A percentile compares a stretch with the other conserved stretches of the same genome.
phyloP scores from a whole-genome alignment of 345 rosid species.

The Crucihimalaya himalaica region DNA sequence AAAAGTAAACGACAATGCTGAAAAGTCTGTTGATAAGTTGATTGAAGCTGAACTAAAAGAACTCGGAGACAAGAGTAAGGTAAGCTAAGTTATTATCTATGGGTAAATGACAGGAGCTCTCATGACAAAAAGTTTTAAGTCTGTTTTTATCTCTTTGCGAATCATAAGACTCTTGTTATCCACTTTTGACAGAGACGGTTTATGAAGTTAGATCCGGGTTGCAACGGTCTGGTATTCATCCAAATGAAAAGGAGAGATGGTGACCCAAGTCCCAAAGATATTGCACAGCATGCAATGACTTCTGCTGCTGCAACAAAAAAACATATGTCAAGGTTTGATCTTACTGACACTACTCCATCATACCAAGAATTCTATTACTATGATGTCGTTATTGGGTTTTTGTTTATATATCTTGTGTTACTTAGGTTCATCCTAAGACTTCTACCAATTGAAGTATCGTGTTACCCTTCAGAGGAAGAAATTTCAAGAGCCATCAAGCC shows the following conservation, averaged over 20 bases:
- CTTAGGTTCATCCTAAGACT: constrained; percentile 85
- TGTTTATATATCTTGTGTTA: not conserved
- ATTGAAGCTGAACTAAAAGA: constrained; percentile 92
- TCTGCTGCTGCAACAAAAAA: constrained; percentile 81
- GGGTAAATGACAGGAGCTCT: constrained; percentile 11
- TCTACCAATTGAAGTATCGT: constrained; percentile 82
- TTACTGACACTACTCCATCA: constrained; percentile 11
- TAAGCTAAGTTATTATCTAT: constrained; percentile 12
- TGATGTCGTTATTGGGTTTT: not conserved
- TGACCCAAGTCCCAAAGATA: constrained; percentile 83
- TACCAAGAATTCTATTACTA: not conserved
- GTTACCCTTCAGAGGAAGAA: constrained; percentile 97
- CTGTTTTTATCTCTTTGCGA: not conserved
- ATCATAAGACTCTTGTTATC: not conserved
- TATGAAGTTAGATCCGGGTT: constrained; percentile 82
- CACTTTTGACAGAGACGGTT: constrained; percentile 64
- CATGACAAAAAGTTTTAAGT: not conserved
- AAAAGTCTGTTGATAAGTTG: constrained; percentile 83
- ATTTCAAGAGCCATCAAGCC: constrained; percentile 79
- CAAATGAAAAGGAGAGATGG: constrained; percentile 91
- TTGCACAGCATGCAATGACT: constrained; percentile 84
- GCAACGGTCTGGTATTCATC: constrained; percentile 83
- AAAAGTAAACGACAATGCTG: constrained; percentile 42
- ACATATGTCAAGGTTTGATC: constrained; percentile 85
- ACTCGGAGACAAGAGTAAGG: constrained; percentile 95